phyloP scores from a whole-genome alignment of 23 red algal species.

The Chondrus crispus region DNA sequence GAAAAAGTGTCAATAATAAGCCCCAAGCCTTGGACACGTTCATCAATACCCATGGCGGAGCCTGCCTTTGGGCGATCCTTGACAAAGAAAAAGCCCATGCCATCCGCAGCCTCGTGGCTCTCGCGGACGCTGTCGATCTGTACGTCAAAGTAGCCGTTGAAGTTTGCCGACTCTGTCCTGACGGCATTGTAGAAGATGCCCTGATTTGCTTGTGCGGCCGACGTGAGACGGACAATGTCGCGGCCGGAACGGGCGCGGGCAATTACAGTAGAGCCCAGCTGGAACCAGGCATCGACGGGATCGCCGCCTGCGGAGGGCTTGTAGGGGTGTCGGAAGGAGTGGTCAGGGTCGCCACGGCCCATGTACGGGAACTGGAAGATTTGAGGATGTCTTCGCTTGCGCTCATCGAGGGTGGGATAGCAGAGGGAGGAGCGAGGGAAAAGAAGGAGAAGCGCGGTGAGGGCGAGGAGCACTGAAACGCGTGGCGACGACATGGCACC shows the following conservation, averaged over 20 bases:
- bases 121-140: conserved; percentile 44
- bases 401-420: background rate
- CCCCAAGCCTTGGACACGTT: conserved; percentile 63
- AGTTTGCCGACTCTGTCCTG: conserved; percentile 34
- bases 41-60: conserved; percentile 53
- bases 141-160: conserved; percentile 77
- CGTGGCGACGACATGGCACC: background rate
- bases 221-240: conserved; percentile 66
- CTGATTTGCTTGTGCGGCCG: conserved; percentile 51
- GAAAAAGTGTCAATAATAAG: conserved; percentile 75
- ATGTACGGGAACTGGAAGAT: conserved; percentile 51
- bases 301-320: conserved; percentile 29
- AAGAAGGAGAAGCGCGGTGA: background rate
- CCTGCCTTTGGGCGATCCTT: conserved; percentile 40
- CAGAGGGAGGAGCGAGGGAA: background rate
- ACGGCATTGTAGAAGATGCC: conserved; percentile 57
- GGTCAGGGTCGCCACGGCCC: conserved; percentile 48
- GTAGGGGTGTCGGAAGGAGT: conserved; percentile 64
- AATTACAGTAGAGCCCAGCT: conserved; percentile 45
- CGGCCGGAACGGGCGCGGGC: conserved; percentile 35
- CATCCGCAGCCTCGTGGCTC: conserved; percentile 65
- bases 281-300: conserved; percentile 56
- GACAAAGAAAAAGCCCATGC: conserved; percentile 65
- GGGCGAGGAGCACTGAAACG: background rate
- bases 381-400: background rate